Percentiles rank a stretch among this genome's conserved stretches.
Evolutionary conservation across 2,329 filamentous ascomycete species (phyloP).

Genomic region (Furcasterigmium sp.): DNA sequence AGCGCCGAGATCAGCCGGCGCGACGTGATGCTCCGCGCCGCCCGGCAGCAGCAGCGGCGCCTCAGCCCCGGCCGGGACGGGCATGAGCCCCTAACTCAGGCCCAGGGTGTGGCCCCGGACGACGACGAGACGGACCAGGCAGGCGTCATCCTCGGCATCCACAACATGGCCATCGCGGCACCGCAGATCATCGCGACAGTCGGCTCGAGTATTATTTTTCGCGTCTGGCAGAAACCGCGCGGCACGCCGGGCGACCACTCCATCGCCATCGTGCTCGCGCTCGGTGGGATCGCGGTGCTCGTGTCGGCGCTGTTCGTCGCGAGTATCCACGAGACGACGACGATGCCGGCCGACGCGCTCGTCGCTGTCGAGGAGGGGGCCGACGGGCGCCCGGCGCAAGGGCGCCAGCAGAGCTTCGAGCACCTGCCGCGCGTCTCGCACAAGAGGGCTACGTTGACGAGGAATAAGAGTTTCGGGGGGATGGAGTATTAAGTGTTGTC

Average conservation of each 20-base stretch:
- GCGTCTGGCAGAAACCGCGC: conserved; percentile 78
- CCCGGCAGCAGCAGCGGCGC: conserved; percentile 2
- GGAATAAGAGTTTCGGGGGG: conserved; percentile 44
- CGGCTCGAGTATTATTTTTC: conserved; percentile 79
- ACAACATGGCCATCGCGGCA: conserved; percentile 90
- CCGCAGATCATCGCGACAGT: conserved; percentile 90
- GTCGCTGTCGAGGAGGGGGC: conserved; percentile 38
- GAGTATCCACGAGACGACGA: conserved; percentile 57
- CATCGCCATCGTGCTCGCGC: conserved; percentile 79
- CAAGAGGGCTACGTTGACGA: conserved; percentile 39
- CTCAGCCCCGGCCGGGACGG: background rate
- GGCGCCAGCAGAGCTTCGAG: conserved; percentile 35
- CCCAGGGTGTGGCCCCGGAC: conserved; percentile 25
- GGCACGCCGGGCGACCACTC: conserved; percentile 81
- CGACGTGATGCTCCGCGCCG: conserved; percentile 52
- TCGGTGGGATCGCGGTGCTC: conserved; percentile 75
- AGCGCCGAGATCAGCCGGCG: conserved; percentile 84
- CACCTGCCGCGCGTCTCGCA: conserved; percentile 35
- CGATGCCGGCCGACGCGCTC: conserved; percentile 29
- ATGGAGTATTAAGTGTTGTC: conserved; percentile 44
- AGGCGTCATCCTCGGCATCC: conserved; percentile 86
- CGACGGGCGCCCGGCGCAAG: conserved; percentile 17
- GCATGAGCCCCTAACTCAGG: conserved; percentile 4
- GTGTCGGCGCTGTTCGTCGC: conserved; percentile 69
- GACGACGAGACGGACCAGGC: conserved; percentile 67